Evolutionary conservation across 305 asterid genomes (phyloP).

Genomic region (Fraxinus nigra): DNA sequence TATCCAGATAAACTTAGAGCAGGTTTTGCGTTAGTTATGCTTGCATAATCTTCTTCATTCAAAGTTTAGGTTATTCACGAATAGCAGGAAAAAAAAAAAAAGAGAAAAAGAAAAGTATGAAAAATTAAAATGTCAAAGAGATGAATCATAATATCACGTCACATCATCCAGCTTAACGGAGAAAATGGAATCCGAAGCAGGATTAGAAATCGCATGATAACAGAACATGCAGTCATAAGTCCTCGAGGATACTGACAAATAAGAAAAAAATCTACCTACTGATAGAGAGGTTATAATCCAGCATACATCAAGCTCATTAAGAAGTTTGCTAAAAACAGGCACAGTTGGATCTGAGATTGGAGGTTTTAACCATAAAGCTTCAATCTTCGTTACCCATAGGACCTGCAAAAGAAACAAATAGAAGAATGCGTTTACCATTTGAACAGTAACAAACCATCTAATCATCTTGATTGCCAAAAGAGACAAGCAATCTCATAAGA

Average conservation of each 20-base stretch:
- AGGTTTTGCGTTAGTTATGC: conserved; percentile 12
- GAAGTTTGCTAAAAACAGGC: conserved; percentile 54
- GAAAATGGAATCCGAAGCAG: conserved; percentile 3
- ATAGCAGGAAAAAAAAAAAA: neutral
- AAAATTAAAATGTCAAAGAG: neutral
- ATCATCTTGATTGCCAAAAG: conserved; percentile 33
- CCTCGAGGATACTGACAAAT: conserved; percentile 29
- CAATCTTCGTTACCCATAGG: conserved; percentile 31
- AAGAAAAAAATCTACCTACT: conserved; percentile 54
- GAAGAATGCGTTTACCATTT: conserved; percentile 36
- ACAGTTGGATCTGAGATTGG: conserved; percentile 43
- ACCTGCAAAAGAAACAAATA: conserved; percentile 78
- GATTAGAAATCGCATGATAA: conserved; percentile 21
- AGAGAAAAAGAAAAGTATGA: conserved; percentile 11
- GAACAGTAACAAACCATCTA: conserved; percentile 40
- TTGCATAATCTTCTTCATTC: conserved; percentile 4
- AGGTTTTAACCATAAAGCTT: conserved; percentile 42
- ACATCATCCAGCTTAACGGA: conserved; percentile 8
- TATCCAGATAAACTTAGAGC: neutral
- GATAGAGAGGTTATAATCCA: conserved; percentile 53
- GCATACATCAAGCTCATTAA: conserved; percentile 55
- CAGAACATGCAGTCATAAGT: conserved; percentile 16
- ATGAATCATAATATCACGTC: neutral
- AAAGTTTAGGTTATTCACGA: conserved; percentile 2
- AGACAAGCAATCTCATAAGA: conserved; percentile 28